Base-by-base conservation (phyloP, 2,329 filamentous ascomycete genomes). In the Neoarthrinium moseri region DNA sequence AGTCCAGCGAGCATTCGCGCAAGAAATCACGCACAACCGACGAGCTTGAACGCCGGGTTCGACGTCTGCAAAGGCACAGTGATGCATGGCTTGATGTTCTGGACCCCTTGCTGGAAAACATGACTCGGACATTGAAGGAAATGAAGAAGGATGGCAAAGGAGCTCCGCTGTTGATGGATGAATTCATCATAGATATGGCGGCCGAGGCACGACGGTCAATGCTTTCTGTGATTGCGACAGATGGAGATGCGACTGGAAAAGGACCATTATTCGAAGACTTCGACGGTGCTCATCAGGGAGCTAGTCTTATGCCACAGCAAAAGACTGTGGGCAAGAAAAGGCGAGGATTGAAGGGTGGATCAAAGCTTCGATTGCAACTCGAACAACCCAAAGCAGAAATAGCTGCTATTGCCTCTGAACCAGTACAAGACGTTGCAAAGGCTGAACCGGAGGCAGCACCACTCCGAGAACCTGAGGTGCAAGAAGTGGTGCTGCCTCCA, bases 81-180 rank as follows among this genome's bases (percentile, higher is more conserved):
- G 55, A 56, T 21, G 49, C 45, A 30, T 56, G 52, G 45, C 42
- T 49, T 5, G 45, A 46, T n/a, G 47, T 53, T 7, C 48, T 57
- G 15, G 47, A 50, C 5, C 46, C 44, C 10, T 33, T 52, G 10
- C 40, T 57, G 20, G 43, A 49, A 13, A 56, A 54, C 12, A 55
- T 57, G 53, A 51, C 51, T 7, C 51, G 46, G 23, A 56, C 52
- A 4, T 44, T 57, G 10, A 36, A 36, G 7, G 52, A 55, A 24
- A 43, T 56, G 48, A 47, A 47, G 22, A 43, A 48, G 41, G 51
- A 55, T 10, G 49, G 46, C 32, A 43, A 37, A 23, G 24, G 43
- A 20, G 23, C 18, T 8, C 42, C 42, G 4, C 21, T 49, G 18
- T 34, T 38, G 11, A 43, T 49, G 42, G 24, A 35, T 10, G 47